A percentile compares a stretch with the other conserved stretches of the same genome.
phyloP scores from a whole-genome alignment of 805 yeast species.

The Tetrapisispora pingtungensis region DNA sequence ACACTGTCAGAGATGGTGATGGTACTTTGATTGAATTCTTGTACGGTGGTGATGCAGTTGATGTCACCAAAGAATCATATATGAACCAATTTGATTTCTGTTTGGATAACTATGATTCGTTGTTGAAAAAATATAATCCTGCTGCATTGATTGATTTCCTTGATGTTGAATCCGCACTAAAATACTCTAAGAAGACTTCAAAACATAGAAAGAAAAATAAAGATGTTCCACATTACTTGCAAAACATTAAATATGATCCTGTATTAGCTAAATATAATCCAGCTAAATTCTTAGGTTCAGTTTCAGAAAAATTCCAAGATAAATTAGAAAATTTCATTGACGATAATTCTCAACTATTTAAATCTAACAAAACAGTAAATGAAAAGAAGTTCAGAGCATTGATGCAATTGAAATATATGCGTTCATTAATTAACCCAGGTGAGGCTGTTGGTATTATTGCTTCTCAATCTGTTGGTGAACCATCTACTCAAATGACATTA shows the following conservation, averaged over 20 bases:
- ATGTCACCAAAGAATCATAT: conserved; percentile 89
- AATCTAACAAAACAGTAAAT: conserved; percentile 39
- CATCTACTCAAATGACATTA: conserved; percentile 97
- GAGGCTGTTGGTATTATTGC: conserved; percentile 98
- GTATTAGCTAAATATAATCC: conserved; percentile 80
- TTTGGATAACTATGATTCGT: conserved; percentile 77
- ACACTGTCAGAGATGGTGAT: conserved; percentile 90
- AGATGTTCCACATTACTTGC: conserved; percentile 52
- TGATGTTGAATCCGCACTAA: conserved; percentile 74
- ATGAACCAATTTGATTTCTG: conserved; percentile 91
- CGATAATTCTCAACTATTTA: conserved; percentile 45
- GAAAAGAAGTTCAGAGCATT: conserved; percentile 83
- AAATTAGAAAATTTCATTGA: conserved; percentile 64
- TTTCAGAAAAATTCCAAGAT: conserved; percentile 78
- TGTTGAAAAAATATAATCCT: conserved; percentile 80
- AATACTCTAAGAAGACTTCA: conserved; percentile 71
- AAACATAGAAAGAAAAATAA: conserved; percentile 60
- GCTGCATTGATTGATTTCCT: conserved; percentile 58
- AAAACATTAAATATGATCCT: conserved; percentile 69
- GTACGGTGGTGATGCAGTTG: conserved; percentile 96
- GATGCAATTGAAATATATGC: conserved; percentile 98
- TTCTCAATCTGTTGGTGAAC: conserved; percentile 97
- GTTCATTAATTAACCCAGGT: conserved; percentile 90
- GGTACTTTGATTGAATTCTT: conserved; percentile 89
- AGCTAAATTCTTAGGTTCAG: conserved; percentile 82